Evolutionary conservation across 2,329 filamentous ascomycete species (phyloP), one percentile per base, ranked within the genome.

Genomic region (Neocucurbitaria cava): DNA sequence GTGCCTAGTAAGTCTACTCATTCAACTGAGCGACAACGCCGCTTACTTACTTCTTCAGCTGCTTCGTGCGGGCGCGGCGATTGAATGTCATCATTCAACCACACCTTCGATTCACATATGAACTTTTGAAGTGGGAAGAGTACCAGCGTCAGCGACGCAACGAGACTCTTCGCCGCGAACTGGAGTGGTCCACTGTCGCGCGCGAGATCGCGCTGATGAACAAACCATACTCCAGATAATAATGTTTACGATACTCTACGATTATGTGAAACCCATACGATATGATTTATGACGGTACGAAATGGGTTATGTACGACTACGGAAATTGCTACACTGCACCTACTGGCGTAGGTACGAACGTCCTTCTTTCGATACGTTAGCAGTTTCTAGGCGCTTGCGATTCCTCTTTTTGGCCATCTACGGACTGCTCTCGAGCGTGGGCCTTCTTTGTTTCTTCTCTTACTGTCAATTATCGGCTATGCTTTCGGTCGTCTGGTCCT

Each of bases 81-180:
- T 82, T 99, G 43, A 99, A 99, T 71, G 95, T 99, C 47, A 99
- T 99, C 61, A 98, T 99, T 61, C 95, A 99, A 75, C 95, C 95
- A 11, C 94, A 99, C 79, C 83, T 99, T 51, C 86, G 92, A 54
- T 99, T 99, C 77, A 90, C 90, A 64, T 83, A 98, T 71, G 95
- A 99, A 78, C 84, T 99, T 26, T 82, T 99, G 46, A 96, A 96
- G 75, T 98, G 94, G 92, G 95, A 99, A 76, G 94, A 97, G 75
- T 77, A 84, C 28, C 85, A 93, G 57, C 86, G 85, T 68, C 75
- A 82, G 78, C 74, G 83, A 77, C 72, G 81, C 75, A 76, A 81
- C 72, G 67, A 80, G 71, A 71, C 78, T 42, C 68, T 89, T 53
- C 87, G 86, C 66, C 84, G 94, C 61, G 93, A 97, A 69, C 81